phyloP scores from a whole-genome alignment of 2,329 filamentous ascomycete genomes.

The Diaporthe capsici region DNA sequence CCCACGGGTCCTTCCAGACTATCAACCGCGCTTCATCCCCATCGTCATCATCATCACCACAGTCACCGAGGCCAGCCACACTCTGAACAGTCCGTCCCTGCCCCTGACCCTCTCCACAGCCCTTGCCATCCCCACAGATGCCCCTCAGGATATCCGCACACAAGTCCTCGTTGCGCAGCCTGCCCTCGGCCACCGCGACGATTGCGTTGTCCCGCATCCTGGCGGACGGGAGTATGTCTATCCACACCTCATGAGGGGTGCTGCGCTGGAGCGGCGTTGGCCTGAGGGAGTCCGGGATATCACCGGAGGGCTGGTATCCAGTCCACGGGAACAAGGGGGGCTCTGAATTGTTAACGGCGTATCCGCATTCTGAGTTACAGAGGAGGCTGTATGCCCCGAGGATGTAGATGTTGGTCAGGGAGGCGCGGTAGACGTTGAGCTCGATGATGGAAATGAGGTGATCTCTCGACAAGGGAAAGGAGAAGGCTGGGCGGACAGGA shows the following conservation, averaged over 20 bases:
- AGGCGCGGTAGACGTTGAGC: conserved; percentile 55
- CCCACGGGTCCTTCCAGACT: conserved; percentile 45
- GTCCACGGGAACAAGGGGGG: conserved; percentile 43
- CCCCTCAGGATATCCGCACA: conserved; percentile 34
- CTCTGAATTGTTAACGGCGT: conserved; percentile 25
- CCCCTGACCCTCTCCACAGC: neutral
- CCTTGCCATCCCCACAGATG: conserved; percentile 10
- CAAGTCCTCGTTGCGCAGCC: conserved; percentile 42
- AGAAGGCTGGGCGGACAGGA: neutral
- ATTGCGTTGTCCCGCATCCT: conserved; percentile 46
- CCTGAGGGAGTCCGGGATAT: conserved; percentile 44
- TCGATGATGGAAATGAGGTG: conserved; percentile 54
- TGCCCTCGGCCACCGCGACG: conserved; percentile 30
- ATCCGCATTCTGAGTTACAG: conserved; percentile 37
- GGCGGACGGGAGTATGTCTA: conserved; percentile 45
- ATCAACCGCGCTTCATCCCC: conserved; percentile 30
- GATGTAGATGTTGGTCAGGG: conserved; percentile 51
- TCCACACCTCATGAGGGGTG: conserved; percentile 46
- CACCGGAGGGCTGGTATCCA: conserved; percentile 34
- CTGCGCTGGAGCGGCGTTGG: conserved; percentile 46
- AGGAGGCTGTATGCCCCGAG: conserved; percentile 47
- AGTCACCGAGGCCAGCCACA: neutral
- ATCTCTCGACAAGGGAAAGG: conserved; percentile 47
- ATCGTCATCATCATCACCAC: neutral
- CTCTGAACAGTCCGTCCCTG: neutral